Base-by-base conservation (phyloP, 768 basidiomycete genomes). In the Lactarius hengduanensis region DNA sequence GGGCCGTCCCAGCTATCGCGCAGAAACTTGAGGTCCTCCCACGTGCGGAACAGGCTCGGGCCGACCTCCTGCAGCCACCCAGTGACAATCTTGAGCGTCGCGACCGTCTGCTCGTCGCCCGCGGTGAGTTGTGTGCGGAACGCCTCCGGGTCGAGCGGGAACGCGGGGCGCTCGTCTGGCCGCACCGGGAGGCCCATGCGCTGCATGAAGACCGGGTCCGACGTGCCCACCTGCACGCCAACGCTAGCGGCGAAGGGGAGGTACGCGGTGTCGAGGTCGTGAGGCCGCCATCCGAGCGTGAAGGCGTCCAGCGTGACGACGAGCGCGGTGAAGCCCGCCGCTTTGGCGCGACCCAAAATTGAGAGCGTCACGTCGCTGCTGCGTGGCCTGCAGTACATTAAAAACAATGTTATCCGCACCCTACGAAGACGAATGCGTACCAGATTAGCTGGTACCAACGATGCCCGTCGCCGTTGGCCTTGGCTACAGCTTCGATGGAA, bases 391-490 rank as follows among this genome's bases (percentile, higher is more conserved):
- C 22, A 50, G 36, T 15, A 40, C 11, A 15, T 15, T 36, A 0
- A 15, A 15, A 30, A 22, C 1, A 50, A 0, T 22, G 34, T 11
- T 22, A 15, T 13, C 15, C 26, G 67, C n/a, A n/a, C 20, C 28
- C 9, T 3, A 3, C 45, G 1, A 3, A n/a, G 11, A 13, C 0
- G n/a, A 2, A n/a, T 1, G 13, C 50, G 50, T 58, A 88, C 89
- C 91, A 91, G 74, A 93, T 92, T 1, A 92, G 81, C 73, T 94
- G 92, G 74, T 84, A 93, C 90, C 91, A 93, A 40, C 91, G 80
- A 40, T 83, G 80, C 0, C 87, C 84, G 59, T 83, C 77, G 7
- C 86, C 89, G 69, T 87, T 92, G 32, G 85, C 92, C 50, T 80
- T 73, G 3, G 86, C 93, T n/a, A 94, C 87, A 50, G 85, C 84